A percentile compares a stretch with the other conserved stretches of the same genome.
Conservation (phyloP, 495 filamentous ascomycete species). For the Apiosordaria backusii region DNA sequence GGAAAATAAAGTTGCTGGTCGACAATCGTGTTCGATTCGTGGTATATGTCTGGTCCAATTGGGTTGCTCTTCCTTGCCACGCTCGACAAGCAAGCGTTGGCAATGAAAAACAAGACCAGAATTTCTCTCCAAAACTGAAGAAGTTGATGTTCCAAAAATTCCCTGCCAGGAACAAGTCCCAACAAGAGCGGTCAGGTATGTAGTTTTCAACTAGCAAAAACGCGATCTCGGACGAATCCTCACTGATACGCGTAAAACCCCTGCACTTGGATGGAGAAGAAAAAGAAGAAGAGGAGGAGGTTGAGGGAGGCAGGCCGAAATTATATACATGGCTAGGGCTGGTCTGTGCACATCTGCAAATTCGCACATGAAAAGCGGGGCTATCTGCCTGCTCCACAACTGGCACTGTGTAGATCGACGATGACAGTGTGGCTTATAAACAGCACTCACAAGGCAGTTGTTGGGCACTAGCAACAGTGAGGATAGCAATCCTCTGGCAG, state of each 20-base stretch:
- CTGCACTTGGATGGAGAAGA: conserved; percentile 39
- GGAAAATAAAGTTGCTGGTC: background rate
- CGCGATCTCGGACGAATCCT: conserved; percentile 54
- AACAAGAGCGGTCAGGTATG: conserved; percentile 46
- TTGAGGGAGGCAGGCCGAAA: background rate
- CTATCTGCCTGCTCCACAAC: background rate
- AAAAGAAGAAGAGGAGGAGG: conserved; percentile 22
- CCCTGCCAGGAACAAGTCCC: conserved; percentile 28
- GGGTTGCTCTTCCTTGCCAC: conserved; percentile 32
- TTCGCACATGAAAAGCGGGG: conserved; percentile 1
- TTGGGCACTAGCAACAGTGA: background rate
- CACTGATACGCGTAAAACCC: conserved; percentile 51
- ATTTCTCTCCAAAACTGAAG: conserved; percentile 26
- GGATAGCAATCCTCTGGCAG: background rate
- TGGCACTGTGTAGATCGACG: background rate
- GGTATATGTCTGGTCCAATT: background rate
- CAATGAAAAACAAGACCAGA: conserved; percentile 29
- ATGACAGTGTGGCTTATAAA: background rate
- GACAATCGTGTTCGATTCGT: background rate
- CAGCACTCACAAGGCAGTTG: background rate
- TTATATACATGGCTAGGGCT: conserved; percentile 18
- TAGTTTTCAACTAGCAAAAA: conserved; percentile 61
- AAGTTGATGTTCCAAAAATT: conserved; percentile 29
- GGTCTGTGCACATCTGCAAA: conserved; percentile 29
- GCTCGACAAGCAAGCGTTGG: conserved; percentile 25